These are phyloP conservation scores for Boletus semigastroideus DNA, from an alignment of 1,284 basidiomycete genomes.

Conservation along the genomic window DNA sequence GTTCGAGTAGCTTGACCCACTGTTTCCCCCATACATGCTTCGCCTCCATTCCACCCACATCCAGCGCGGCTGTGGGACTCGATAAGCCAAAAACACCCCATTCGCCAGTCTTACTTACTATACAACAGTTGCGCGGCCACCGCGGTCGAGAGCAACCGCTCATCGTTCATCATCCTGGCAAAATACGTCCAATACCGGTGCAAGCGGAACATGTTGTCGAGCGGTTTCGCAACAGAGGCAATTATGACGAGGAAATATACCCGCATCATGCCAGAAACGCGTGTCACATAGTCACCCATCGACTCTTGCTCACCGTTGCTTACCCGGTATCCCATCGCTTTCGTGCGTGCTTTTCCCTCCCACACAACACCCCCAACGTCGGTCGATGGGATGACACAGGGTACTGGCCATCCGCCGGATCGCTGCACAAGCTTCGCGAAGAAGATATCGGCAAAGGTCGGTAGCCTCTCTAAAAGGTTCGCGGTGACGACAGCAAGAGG, in stretches of 20 bases:
- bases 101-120: slow-evolving; percentile 48
- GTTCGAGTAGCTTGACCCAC: slow-evolving; percentile 72
- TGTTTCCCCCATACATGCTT: slow-evolving; percentile 71
- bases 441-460: slow-evolving; percentile 70
- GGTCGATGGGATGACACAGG: slow-evolving; percentile 47
- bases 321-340: slow-evolving; percentile 67
- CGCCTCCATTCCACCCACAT: slow-evolving; percentile 67
- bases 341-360: slow-evolving; percentile 56
- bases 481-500: slow-evolving; percentile 79
- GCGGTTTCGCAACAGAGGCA: slow-evolving; percentile 41
- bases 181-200: slow-evolving; percentile 71
- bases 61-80: slow-evolving; percentile 57
- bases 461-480: slow-evolving; percentile 33
- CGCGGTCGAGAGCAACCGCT: slow-evolving; percentile 49
- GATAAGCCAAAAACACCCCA: slow-evolving; percentile 11
- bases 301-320: slow-evolving; percentile 44
- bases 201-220: slow-evolving; percentile 55
- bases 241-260: slow-evolving; percentile 85
- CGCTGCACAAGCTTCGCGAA: slow-evolving; percentile 86
- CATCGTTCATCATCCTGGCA: slow-evolving; percentile 54
- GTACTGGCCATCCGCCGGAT: slow-evolving; percentile 70
- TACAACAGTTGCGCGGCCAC: slow-evolving; percentile 64
- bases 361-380: slow-evolving; percentile 51
- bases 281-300: slow-evolving; percentile 63
- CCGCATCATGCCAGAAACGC: slow-evolving; percentile 83